Evolutionary conservation across 257 asterid species (phyloP), one percentile per base, ranked within the genome.

Genomic region (Fraxinus quadrangulata): DNA sequence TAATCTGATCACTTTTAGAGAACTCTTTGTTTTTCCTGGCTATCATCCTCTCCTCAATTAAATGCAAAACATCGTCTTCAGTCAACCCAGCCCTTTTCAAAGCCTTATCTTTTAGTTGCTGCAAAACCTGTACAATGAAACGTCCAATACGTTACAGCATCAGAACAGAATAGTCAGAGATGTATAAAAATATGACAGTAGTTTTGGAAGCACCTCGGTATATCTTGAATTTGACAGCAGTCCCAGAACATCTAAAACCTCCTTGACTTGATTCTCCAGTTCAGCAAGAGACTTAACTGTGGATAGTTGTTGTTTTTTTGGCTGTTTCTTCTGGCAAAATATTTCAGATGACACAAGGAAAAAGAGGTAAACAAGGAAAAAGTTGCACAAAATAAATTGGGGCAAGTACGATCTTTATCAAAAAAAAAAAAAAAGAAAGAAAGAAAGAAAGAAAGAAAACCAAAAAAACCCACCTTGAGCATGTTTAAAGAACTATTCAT

Each of bases 91-190:
- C 97, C 79, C 97, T 87, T 75, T 0, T 84, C 80, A 96, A 73
- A 69, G 99, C 99, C 76, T 91, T 96, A 7, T 88, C 92, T 82
- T 96, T 96, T 54, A 96, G 90, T 74, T 93, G 92, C 73, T 72
- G 86, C 80, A 93, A 77, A 70, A 91, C 97, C 98, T 96, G 84
- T n/a, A 33, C 6, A n/a, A 37, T 5, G 34, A 42, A 79, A 49
- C 23, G 75, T 24, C 26, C 51, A 45, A 49, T 28, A 49, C 61
- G 65, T 65, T 54, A 67, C 59, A 26, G 36, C 39, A 78, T 67
- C 40, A 65, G 13, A 74, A 19, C 33, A 31, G 33, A 31, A 31
- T 21, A 26, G 71, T 34, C 2, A n/a, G n/a, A 36, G 10, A 56
- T 6, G 66, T 11, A 36, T 56, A 56, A 45, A 59, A 59, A 23